phyloP scores from a whole-genome alignment of 371 early-diverging fungal genomes.

The Circinella umbellata region DNA sequence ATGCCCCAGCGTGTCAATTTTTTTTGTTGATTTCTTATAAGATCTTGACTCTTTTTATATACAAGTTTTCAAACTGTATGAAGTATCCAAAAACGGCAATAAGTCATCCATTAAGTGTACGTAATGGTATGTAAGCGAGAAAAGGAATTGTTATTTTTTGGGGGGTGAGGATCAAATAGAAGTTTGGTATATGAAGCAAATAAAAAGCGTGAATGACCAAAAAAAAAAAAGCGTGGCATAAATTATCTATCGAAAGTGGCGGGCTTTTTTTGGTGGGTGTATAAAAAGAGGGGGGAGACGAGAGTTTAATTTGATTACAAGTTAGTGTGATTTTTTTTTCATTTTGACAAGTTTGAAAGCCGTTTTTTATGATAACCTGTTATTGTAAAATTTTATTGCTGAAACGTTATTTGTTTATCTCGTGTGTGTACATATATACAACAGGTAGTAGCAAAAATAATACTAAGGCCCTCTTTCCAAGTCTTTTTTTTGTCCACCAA shows the following conservation, averaged over 20 bases:
- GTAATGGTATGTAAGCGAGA: constrained; percentile 3
- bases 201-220: neutral
- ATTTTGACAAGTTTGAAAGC: constrained; percentile 6
- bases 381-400: neutral
- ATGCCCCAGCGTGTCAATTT: no score
- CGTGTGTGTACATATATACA: neutral
- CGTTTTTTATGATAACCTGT: constrained; percentile 7
- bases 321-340: no score
- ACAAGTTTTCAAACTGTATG: neutral
- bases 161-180: neutral
- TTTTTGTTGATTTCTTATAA: neutral
- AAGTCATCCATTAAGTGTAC: constrained; percentile 2
- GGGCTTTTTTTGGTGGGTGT: no score
- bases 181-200: neutral
- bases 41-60: constrained; percentile 2
- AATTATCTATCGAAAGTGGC: no score
- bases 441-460: no score
- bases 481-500: neutral
- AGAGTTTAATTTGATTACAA: no score
- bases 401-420: neutral
- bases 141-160: neutral
- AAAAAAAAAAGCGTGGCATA: neutral
- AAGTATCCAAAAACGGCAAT: neutral
- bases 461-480: neutral
- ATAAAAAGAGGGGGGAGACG: no score